A percentile compares a stretch with the other conserved stretches of the same genome.
Evolutionary conservation across 768 basidiomycete genomes (phyloP).

Genomic region (Tephrocybe sp.): DNA sequence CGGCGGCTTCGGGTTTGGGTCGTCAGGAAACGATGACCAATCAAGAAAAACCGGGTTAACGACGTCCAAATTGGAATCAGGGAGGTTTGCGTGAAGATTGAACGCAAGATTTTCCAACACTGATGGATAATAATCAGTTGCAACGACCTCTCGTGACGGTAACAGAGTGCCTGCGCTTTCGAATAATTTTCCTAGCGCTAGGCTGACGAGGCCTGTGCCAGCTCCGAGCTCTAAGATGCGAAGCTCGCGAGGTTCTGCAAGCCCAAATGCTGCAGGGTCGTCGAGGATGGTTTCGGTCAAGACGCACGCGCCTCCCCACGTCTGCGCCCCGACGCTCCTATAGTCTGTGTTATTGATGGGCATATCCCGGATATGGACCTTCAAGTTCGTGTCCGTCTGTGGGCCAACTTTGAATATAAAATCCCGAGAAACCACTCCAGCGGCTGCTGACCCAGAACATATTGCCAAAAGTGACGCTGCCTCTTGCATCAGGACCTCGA

Average conservation of each 20-base stretch:
- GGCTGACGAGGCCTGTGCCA: slow-evolving; percentile 79
- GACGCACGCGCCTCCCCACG: slow-evolving; percentile 85
- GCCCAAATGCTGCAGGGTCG: slow-evolving; percentile 49
- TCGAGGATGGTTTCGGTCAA: slow-evolving; percentile 72
- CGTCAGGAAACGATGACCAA: slow-evolving; percentile 47
- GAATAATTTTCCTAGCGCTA: slow-evolving; percentile 50
- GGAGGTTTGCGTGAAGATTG: slow-evolving; percentile 62
- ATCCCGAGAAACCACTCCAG: slow-evolving; percentile 53
- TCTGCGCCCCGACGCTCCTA: slow-evolving; percentile 77
- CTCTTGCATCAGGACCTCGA: slow-evolving; percentile 37
- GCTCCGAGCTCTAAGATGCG: slow-evolving; percentile 78
- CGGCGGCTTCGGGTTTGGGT: slow-evolving; percentile 10
- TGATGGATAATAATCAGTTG: slow-evolving; percentile 76
- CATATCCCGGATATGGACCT: slow-evolving; percentile 59
- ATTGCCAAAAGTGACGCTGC: slow-evolving; percentile 50
- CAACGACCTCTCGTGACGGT: slow-evolving; percentile 37
- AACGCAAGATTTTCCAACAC: slow-evolving; percentile 65
- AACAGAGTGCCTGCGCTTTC: slow-evolving; percentile 12
- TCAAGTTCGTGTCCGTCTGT: slow-evolving; percentile 18
- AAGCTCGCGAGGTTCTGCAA: slow-evolving; percentile 24
- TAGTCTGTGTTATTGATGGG: slow-evolving; percentile 71
- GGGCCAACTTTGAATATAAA: slow-evolving; percentile 41
- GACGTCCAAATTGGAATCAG: slow-evolving; percentile 5
- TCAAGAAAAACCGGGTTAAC: slow-evolving; percentile 46
- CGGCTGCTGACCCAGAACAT: slow-evolving; percentile 61